phyloP scores from a whole-genome alignment of 2,329 filamentous ascomycete genomes.

The Reticulascus tulasneorum region DNA sequence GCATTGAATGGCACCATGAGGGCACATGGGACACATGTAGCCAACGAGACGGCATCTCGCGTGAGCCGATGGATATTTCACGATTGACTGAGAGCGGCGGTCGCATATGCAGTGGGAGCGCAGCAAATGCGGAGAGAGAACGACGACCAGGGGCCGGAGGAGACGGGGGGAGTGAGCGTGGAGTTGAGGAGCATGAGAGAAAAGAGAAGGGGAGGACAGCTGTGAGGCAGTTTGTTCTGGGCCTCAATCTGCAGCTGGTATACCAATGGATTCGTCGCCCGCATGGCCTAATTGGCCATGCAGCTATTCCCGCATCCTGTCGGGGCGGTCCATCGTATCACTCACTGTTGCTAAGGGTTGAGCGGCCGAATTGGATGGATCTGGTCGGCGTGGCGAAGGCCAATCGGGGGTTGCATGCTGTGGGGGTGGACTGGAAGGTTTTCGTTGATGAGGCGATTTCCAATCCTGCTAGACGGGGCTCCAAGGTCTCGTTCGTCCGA shows the following conservation, averaged over 20 bases:
- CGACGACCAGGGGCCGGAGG: too few relatives aligned
- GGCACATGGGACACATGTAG: slow-evolving; percentile 10
- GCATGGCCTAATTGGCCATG: slow-evolving; percentile 4
- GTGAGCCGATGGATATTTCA: slow-evolving; percentile 4
- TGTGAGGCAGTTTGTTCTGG: slow-evolving; percentile 11
- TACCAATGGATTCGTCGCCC: slow-evolving; percentile 8
- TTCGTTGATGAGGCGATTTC: slow-evolving; percentile 7
- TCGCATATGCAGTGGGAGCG: slow-evolving; percentile 6
- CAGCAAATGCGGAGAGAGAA: slow-evolving; percentile 9
- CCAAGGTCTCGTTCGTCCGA: slow-evolving; percentile 1
- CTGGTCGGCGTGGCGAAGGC: too few relatives aligned
- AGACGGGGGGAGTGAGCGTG: slow-evolving; percentile 7
- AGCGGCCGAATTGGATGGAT: too few relatives aligned
- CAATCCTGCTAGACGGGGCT: slow-evolving; percentile 3
- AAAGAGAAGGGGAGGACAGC: slow-evolving; percentile 4
- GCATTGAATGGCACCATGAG: background rate
- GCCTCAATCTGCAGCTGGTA: slow-evolving; percentile 7
- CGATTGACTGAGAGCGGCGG: slow-evolving; percentile 7
- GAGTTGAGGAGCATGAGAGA: background rate
- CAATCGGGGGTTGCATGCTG: slow-evolving; percentile 5
- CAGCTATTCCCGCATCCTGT: slow-evolving; percentile 13
- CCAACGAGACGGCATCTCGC: slow-evolving; percentile 3
- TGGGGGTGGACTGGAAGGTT: slow-evolving; percentile 3
- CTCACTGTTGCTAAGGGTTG: too few relatives aligned
- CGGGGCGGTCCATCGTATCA: slow-evolving; percentile 9